These are phyloP conservation scores for Albatrellus sp. DNA, from an alignment of 1,284 basidiomycete genomes.

Conservation along the genomic window DNA sequence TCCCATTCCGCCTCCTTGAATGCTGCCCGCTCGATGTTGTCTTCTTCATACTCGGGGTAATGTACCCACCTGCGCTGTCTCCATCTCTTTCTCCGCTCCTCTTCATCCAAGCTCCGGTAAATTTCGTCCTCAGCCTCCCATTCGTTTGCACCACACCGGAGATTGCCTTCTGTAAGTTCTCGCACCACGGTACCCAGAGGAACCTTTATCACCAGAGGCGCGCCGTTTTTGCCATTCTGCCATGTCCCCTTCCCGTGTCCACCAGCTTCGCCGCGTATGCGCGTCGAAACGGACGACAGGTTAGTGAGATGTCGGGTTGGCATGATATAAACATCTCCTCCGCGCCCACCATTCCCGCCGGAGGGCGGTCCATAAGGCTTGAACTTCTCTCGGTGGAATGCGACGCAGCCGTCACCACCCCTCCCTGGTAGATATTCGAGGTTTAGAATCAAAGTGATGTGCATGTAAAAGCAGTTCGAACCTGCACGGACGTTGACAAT, in stretches of 20 bases:
- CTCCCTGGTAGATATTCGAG: slow-evolving; percentile 35
- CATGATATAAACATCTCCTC: slow-evolving; percentile 76
- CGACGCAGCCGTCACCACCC: slow-evolving; percentile 76
- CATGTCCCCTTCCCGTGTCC: slow-evolving; percentile 70
- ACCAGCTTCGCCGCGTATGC: slow-evolving; percentile 58
- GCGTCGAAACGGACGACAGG: slow-evolving; percentile 59
- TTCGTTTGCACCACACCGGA: slow-evolving; percentile 44
- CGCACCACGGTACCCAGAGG: slow-evolving; percentile 84
- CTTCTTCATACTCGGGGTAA: slow-evolving; percentile 57
- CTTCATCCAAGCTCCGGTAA: slow-evolving; percentile 32
- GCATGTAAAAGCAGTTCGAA: slow-evolving; percentile 20
- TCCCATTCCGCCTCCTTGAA: slow-evolving; percentile 67
- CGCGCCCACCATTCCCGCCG: slow-evolving; percentile 82
- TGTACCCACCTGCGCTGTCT: slow-evolving; percentile 67
- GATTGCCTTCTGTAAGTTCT: slow-evolving; percentile 56
- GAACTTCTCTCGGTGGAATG: slow-evolving; percentile 74
- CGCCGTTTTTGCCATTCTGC: slow-evolving; percentile 68
- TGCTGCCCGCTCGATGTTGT: slow-evolving; percentile 49
- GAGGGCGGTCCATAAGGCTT: slow-evolving; percentile 74
- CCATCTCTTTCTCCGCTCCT: slow-evolving; percentile 43
- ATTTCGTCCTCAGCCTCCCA: slow-evolving; percentile 61
- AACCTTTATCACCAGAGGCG: slow-evolving; percentile 66
- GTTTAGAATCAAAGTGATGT: slow-evolving; percentile 7
- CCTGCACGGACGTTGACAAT: slow-evolving; percentile 70
- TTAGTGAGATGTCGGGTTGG: slow-evolving; percentile 69